Evolutionary conservation across 441 rosid species (phyloP).

Genomic region (Cnidoscolus chayamansa): DNA sequence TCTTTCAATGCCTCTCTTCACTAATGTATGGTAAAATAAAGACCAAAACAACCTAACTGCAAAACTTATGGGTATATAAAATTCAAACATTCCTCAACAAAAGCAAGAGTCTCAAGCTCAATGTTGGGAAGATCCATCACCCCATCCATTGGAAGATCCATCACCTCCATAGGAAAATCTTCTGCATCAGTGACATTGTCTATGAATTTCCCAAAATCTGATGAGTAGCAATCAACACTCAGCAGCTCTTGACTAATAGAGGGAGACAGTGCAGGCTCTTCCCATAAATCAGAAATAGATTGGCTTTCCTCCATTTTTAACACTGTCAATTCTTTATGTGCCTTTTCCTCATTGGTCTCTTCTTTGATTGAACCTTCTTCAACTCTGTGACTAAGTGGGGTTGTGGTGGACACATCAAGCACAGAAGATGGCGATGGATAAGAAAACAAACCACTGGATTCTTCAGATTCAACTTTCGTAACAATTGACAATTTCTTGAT

Average conservation of each 20-base stretch:
- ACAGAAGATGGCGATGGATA: constrained; percentile 48
- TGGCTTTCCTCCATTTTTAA: neutral
- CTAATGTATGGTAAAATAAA: neutral
- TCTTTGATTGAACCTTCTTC: constrained; percentile 17
- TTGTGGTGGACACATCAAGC: constrained; percentile 33
- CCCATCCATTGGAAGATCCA: neutral
- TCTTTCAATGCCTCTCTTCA: neutral
- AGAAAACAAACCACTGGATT: constrained; percentile 18
- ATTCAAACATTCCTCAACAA: constrained; percentile 31
- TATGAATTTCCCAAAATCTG: constrained; percentile 16
- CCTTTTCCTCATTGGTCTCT: neutral
- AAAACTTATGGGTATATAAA: constrained; percentile 12
- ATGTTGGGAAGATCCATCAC: constrained; percentile 25
- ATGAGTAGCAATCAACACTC: neutral
- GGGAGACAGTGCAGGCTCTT: constrained; percentile 20
- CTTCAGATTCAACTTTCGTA: constrained; percentile 7
- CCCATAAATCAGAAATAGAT: constrained; percentile 22
- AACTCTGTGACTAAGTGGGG: constrained; percentile 12
- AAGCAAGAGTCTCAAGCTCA: constrained; percentile 31
- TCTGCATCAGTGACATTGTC: constrained; percentile 1
- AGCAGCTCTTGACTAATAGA: constrained; percentile 20
- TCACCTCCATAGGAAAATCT: neutral
- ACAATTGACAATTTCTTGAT: constrained; percentile 5
- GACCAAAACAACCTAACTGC: neutral
- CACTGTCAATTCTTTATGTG: neutral